Base-by-base conservation (phyloP, 768 basidiomycete genomes). In the Boletus rubropictus region DNA sequence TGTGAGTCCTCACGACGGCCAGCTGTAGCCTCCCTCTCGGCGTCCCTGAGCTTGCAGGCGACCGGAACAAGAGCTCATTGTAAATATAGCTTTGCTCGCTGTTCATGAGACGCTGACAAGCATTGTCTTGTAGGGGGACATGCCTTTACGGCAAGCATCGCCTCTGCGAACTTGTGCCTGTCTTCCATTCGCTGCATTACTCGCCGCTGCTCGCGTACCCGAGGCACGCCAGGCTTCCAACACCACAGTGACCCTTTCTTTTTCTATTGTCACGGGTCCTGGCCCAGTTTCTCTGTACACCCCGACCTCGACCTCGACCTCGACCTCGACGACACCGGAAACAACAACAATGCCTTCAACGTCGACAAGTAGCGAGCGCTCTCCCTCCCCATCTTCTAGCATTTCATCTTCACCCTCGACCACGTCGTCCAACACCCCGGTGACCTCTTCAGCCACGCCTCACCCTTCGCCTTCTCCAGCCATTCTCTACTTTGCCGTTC, bases 401-500 rank as follows among this genome's bases (percentile, higher is more conserved):
- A 9, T 14, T 58, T 44, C 54, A 53, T 18, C 39, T 18, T 29
- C 12, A 9, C 12, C 35, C 27, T 32, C 35, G 33, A 21, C 51
- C 12, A 8, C 38, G 20, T 32, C 48, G 20, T 20, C 55, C 15
- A 25, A 27, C 10, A 33, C 21, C 20, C 20, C 7, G 24, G 24
- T 24, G 24, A 24, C 24, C 24, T 24, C 56, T 48, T 49, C 57
- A 15, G 34, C 46, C 53, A 22, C 49, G 33, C 46, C 57, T 20
- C 47, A 43, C n/a, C 41, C 57, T 24, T 52, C 54, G 12, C 31
- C 52, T 40, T 51, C 59, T 35, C 18, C 55, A 9, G 8, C 6
- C 38, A 49, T 8, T 5, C 53, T 69, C 46, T n/a, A 15, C 15
- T 60, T 71, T 32, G 40, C 48, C 33, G 48, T 68, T 21, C 38